Base-by-base conservation (phyloP, 352 stramenopile genomes). In the Phytophthora citricola region DNA sequence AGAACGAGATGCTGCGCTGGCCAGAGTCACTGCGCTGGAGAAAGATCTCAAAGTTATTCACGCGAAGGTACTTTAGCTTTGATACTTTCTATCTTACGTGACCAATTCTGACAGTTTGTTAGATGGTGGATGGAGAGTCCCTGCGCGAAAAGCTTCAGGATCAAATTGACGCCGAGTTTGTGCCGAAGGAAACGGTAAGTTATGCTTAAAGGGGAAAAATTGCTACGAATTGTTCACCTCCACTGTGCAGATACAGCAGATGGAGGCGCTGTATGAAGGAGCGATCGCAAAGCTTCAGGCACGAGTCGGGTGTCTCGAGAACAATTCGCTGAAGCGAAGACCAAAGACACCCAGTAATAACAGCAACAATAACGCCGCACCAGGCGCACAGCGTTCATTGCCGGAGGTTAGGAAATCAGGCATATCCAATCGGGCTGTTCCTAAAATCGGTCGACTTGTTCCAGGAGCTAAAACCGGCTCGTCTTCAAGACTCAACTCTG, bases 271-370 rank as follows among this genome's bases (percentile, higher is more conserved):
- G 24, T 93, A 93, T 24, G 78, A 90, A 67, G 70, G 79, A 22
- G 84, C 82, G 0, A 90, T 93, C 27, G 74, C 80, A 1, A 93
- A 93, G 70, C 75, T 93, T 15, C 84, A 93, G 39, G 63, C 75
- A 12, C 80, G 84, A 24, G 84, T 91, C 31, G 82, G 76, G 6
- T 80, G 66, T 31, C 67, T 93, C 2, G 84, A 93, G 49, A 76
- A 32, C 34, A 87, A 82, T 27, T 56, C 76, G 3, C 44, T 64
- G 11, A 61, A 63, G 45, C 61, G 68, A n/a, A 83, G 76, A 38
- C 43, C 62, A 7, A 66, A 71, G 2, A 58, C 66, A 24, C 44
- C 71, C 6, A 70, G 12, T 59, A 71, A 50, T 45, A 70, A 71
- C 61, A 69, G 38, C 32, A 69, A 54, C 53, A 69, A 69, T 20